Evolutionary conservation across 1,284 basidiomycete genomes (phyloP).

Genomic region (Microbotryum scabiosae): DNA sequence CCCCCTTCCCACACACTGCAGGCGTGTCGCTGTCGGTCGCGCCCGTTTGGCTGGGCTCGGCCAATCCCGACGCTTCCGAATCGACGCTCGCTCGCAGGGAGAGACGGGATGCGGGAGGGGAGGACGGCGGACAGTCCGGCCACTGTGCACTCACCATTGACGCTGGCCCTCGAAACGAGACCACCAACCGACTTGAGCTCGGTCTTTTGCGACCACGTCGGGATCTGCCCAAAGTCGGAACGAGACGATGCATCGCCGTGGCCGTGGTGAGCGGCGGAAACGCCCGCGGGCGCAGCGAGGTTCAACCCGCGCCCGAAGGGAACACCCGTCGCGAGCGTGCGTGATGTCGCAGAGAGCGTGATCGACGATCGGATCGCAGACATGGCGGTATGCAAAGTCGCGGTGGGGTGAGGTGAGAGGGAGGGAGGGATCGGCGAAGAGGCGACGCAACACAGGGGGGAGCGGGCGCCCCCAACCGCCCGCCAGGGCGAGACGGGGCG

Average conservation of each 20-base stretch:
- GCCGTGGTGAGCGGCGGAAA: slow-evolving; percentile 53
- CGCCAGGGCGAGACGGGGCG: too few relatives aligned
- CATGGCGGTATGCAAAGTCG: too few relatives aligned
- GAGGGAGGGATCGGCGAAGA: too few relatives aligned
- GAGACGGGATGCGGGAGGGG: not conserved
- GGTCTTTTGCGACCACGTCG: slow-evolving; percentile 6
- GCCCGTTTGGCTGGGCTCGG: too few relatives aligned
- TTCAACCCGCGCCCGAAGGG: slow-evolving; percentile 62
- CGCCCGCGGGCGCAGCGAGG: slow-evolving; percentile 52
- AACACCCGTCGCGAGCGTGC: slow-evolving; percentile 62
- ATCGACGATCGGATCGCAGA: slow-evolving; percentile 41
- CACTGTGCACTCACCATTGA: slow-evolving; percentile 54
- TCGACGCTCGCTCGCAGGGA: not conserved
- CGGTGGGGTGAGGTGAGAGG: too few relatives aligned
- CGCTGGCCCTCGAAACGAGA: slow-evolving; percentile 56
- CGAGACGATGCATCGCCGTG: slow-evolving; percentile 15
- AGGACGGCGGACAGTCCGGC: not conserved
- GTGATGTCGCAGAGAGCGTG: slow-evolving; percentile 72
- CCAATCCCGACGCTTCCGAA: too few relatives aligned
- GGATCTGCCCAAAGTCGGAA: slow-evolving; percentile 6
- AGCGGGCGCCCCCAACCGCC: too few relatives aligned
- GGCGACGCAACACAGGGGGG: too few relatives aligned
- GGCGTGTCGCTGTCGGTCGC: too few relatives aligned
- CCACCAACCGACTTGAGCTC: slow-evolving; percentile 38
- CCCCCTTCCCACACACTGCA: too few relatives aligned